phyloP scores from a whole-genome alignment of 345 rosid species.

The Ceriops tagal region DNA sequence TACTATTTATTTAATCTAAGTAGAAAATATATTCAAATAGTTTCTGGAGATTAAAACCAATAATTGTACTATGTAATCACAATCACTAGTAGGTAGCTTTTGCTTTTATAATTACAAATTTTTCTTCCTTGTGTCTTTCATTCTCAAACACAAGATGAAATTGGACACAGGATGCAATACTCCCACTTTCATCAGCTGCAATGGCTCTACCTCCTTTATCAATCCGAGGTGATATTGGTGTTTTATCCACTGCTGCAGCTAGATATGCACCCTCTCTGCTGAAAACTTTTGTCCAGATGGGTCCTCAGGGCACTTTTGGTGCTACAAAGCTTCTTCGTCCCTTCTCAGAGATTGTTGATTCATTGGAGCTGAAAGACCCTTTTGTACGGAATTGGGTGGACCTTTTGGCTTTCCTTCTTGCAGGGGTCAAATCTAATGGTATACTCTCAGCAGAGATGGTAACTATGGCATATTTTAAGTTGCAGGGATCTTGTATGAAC shows the following conservation, averaged over 20 bases:
- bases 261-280: slow-evolving; percentile 87
- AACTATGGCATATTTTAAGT: slow-evolving; percentile 32
- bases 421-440: slow-evolving; percentile 96
- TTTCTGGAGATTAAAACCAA: too few species aligned
- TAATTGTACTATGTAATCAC: too few species aligned
- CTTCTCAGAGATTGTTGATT: slow-evolving; percentile 78
- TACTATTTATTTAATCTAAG: too few species aligned
- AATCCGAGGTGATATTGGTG: slow-evolving; percentile 79
- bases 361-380: slow-evolving; percentile 70
- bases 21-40: too few species aligned
- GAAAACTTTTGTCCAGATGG: slow-evolving; percentile 76
- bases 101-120: not conserved
- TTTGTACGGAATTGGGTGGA: slow-evolving; percentile 90
- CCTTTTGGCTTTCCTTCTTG: slow-evolving; percentile 90
- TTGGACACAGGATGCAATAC: slow-evolving; percentile 72
- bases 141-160: slow-evolving; percentile 13
- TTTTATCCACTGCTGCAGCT: slow-evolving; percentile 78
- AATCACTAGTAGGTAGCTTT: too few species aligned
- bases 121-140: not conserved
- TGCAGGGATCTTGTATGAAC: too few species aligned
- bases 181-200: slow-evolving; percentile 82
- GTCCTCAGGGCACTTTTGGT: slow-evolving; percentile 77
- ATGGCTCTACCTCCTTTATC: slow-evolving; percentile 94
- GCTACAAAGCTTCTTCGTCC: slow-evolving; percentile 88
- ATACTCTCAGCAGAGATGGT: slow-evolving; percentile 99